Evolutionary conservation across 1,284 basidiomycete species (phyloP), one percentile per base, ranked within the genome.

Genomic region (Thelephora terrestris): DNA sequence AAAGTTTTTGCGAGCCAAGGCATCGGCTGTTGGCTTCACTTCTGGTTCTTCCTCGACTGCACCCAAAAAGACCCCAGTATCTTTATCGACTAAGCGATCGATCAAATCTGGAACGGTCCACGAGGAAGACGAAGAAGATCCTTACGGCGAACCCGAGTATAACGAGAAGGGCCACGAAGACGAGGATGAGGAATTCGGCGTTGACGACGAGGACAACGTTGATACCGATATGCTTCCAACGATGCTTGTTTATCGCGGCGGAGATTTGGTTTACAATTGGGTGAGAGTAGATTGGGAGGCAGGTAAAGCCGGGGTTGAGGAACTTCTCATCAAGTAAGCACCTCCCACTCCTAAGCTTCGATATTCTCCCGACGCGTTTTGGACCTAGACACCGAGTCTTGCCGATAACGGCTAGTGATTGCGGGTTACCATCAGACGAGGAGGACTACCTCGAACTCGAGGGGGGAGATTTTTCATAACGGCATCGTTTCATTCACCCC

Each of bases 251-350:
- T 92, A 92, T 59, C 81, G 82, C 12, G 79, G 75, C 48, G 88
- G 89, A n/a, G 79, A 90, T 50, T 74, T 91, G 14, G 78, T 85
- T 20, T 76, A 86, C 55, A 88, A 84, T 45, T 88, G 88, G 82
- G 83, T 91, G 3, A 73, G 89, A 18, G 84, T 91, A 2, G 88
- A 91, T 61, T 88, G 84, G 83, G 88, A 90, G 60, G 84, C 84
- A 0, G 79, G 78, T 6, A 59, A 66, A 27, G 74, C 71, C 17
- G 81, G 79, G n/a, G 61, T 88, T 0, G 78, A 83, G 52, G 82
- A 85, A 25, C 66, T 87, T 2, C 68, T 89, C 9, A 67, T 71
- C 54, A 75, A 71, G 86, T 85, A 52, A 50, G 73, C 67, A 23
- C 44, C 23, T 40, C 47, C n/a, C 25, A 47, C 32, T 32, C 43